These are phyloP conservation scores for Penicillium coffeae DNA, from an alignment of 495 filamentous ascomycete genomes.

Conservation along the genomic window DNA sequence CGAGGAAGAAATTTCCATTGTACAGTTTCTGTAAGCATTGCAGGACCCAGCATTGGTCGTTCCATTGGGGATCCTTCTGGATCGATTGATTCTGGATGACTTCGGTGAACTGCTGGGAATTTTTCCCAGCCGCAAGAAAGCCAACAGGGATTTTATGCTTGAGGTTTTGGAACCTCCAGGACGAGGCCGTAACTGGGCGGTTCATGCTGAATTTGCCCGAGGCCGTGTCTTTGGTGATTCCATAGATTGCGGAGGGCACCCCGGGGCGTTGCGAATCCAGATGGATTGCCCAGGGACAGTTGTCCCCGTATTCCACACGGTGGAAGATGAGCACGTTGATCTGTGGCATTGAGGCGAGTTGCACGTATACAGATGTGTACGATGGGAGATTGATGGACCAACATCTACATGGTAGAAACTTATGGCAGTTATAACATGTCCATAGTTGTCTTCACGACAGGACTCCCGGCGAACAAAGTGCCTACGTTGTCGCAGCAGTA, in stretches of 20 bases:
- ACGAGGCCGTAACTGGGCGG: too few species aligned
- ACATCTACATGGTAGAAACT: too few species aligned
- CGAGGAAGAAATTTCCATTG: background rate
- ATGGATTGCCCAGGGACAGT: background rate
- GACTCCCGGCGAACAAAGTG: too few species aligned
- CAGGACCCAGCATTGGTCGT: background rate
- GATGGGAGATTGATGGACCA: background rate
- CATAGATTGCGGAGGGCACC: background rate
- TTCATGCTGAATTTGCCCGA: background rate
- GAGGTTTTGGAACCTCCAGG: too few species aligned
- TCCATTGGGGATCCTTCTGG: background rate
- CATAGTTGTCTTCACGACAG: too few species aligned
- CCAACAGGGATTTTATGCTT: background rate
- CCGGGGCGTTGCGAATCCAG: background rate
- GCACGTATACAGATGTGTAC: background rate
- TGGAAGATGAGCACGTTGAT: background rate
- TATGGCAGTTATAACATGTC: too few species aligned
- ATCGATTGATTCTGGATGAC: background rate
- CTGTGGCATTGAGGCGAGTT: background rate
- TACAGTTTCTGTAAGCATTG: background rate
- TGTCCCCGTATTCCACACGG: background rate
- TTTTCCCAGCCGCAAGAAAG: background rate
- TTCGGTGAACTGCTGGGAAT: background rate
- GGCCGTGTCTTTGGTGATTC: background rate
- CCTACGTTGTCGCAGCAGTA: too few species aligned